These are phyloP conservation scores for Hebeloma cylindrosporum DNA, from an alignment of 768 basidiomycete species.

Conservation along the genomic window DNA sequence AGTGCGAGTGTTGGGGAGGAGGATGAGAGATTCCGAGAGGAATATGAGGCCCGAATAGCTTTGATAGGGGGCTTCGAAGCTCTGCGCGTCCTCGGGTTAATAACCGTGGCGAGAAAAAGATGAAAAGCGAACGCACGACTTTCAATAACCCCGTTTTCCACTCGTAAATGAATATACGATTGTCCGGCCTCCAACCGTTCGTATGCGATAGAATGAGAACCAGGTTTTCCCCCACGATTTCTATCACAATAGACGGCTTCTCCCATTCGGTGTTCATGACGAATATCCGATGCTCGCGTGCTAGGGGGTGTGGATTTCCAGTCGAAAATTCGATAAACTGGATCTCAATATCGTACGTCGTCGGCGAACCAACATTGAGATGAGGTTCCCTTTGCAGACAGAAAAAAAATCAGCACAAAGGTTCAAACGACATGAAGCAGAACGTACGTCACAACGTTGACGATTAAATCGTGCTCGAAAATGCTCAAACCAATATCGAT, in stretches of 20 bases:
- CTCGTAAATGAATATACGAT: constrained; percentile 41
- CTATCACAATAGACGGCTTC: constrained; percentile 38
- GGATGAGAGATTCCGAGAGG: constrained; percentile 31
- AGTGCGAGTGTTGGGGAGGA: constrained; percentile 33
- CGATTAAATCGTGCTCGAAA: constrained; percentile 46
- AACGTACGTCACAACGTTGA: constrained; percentile 40
- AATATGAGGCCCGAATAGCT: constrained; percentile 35
- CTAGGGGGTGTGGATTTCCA: constrained; percentile 35
- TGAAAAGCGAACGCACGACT: constrained; percentile 28
- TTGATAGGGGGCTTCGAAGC: constrained; percentile 20
- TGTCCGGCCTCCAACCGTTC: constrained; percentile 14
- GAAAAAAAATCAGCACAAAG: not conserved
- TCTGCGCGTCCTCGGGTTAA: constrained; percentile 20
- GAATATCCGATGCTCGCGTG: constrained; percentile 27
- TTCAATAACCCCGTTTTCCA: constrained; percentile 41
- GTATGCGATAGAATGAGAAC: constrained; percentile 37
- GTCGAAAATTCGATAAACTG: constrained; percentile 36
- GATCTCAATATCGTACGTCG: too few species aligned
- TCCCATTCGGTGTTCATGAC: constrained; percentile 25
- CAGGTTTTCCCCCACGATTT: constrained; percentile 45
- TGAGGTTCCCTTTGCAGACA: too few species aligned
- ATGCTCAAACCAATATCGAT: constrained; percentile 45
- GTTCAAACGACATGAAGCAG: not conserved
- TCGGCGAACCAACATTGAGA: too few species aligned
- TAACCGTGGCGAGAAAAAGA: not conserved